These are phyloP conservation scores for Samsoniella hepiali DNA, from an alignment of 2,329 filamentous ascomycete species.

Conservation along the genomic window DNA sequence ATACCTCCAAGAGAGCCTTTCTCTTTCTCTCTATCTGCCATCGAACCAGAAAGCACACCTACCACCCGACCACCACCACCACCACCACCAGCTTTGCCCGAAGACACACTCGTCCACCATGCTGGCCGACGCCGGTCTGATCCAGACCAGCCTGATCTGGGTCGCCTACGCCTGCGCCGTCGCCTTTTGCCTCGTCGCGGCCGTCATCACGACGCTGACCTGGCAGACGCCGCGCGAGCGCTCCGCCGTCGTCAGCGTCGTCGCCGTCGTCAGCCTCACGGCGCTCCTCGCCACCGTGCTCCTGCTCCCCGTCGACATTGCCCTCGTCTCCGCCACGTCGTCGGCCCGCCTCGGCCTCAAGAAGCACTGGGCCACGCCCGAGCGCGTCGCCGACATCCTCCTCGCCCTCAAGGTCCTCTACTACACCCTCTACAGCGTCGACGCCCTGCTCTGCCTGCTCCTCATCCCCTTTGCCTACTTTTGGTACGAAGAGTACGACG, in stretches of 20 bases:
- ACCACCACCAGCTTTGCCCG: neutral
- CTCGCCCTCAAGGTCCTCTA: constrained; percentile 84
- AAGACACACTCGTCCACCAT: constrained; percentile 24
- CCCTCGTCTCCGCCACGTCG: constrained; percentile 85
- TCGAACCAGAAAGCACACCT: neutral
- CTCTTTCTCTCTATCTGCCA: too few species aligned
- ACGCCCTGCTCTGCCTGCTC: constrained; percentile 83
- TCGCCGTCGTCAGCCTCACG: constrained; percentile 84
- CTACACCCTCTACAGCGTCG: constrained; percentile 87
- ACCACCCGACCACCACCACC: neutral
- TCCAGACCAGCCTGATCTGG: constrained; percentile 93
- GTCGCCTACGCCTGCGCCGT: constrained; percentile 85
- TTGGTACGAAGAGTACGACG: constrained; percentile 96
- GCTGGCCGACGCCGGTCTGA: constrained; percentile 52
- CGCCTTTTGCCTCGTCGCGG: constrained; percentile 69
- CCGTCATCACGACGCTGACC: constrained; percentile 81
- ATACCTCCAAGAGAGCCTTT: too few species aligned
- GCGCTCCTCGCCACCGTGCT: constrained; percentile 87
- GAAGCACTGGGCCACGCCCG: constrained; percentile 91
- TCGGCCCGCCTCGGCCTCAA: constrained; percentile 72
- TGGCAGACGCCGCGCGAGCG: constrained; percentile 90
- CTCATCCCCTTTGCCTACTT: constrained; percentile 97
- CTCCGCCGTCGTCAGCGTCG: constrained; percentile 73
- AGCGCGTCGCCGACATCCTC: constrained; percentile 73
- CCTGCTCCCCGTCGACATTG: constrained; percentile 91